A percentile compares a stretch with the other conserved stretches of the same genome.
These are phyloP conservation scores for Mycena capillaripes DNA, from an alignment of 768 basidiomycete genomes.

Conservation along the genomic window DNA sequence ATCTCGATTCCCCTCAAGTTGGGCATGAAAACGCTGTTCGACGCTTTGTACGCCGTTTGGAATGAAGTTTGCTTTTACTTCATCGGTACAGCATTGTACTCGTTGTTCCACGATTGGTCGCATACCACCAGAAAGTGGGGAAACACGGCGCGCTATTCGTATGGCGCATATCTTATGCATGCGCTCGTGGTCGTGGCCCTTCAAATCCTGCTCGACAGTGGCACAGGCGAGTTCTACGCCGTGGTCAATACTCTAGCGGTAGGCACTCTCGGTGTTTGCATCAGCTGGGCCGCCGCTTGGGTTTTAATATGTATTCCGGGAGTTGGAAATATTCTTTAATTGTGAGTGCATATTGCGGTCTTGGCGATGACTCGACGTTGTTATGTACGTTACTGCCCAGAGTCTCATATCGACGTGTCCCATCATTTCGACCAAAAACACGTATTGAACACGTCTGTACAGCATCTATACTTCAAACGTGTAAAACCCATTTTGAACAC, in stretches of 20 bases:
- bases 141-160: slow-evolving; percentile 25
- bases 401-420: slow-evolving; percentile 3
- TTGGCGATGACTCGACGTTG: slow-evolving; percentile 25
- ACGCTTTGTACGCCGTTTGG: slow-evolving; percentile 26
- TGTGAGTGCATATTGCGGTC: slow-evolving; percentile 3
- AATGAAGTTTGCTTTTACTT: slow-evolving; percentile 34
- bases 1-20: slow-evolving; percentile 2
- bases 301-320: slow-evolving; percentile 19
- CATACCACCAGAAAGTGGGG: slow-evolving; percentile 28
- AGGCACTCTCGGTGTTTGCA: slow-evolving; percentile 4
- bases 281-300: slow-evolving; percentile 31
- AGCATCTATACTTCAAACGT: slow-evolving; percentile 11
- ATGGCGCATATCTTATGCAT: slow-evolving; percentile 30
- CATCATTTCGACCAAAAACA: slow-evolving; percentile 17
- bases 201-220: slow-evolving; percentile 21
- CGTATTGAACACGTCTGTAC: slow-evolving; percentile 31
- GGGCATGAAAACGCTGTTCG: neutral
- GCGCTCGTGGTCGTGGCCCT: slow-evolving; percentile 22
- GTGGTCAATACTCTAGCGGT: slow-evolving; percentile 22
- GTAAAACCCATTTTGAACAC: slow-evolving; percentile 19
- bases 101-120: slow-evolving; percentile 25
- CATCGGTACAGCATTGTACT: slow-evolving; percentile 28
- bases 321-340: slow-evolving; percentile 26
- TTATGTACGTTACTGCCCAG: neutral
- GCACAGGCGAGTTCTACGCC: neutral